Percentiles rank a stretch among this genome's conserved stretches.
These are phyloP conservation scores for Apiotrichum domesticum DNA, from an alignment of 1,284 basidiomycete genomes.

Conservation along the genomic window DNA sequence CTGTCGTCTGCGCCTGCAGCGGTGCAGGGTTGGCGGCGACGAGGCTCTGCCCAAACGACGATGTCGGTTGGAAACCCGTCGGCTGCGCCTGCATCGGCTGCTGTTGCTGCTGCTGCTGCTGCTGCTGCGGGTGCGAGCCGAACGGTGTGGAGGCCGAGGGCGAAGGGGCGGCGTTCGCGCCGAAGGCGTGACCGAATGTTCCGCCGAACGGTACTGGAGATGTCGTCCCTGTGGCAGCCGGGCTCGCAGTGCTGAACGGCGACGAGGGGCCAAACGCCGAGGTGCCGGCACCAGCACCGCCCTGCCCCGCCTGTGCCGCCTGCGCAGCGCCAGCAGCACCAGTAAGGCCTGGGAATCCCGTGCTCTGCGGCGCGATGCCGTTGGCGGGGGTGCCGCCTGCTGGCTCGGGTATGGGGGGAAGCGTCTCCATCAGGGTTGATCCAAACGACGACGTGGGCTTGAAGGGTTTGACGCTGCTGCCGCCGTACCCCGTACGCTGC, in stretches of 20 bases:
- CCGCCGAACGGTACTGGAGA: too few species aligned
- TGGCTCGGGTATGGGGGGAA: conserved; percentile 55
- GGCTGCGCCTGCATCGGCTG: conserved; percentile 16
- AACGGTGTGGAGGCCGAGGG: background rate
- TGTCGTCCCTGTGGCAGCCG: too few species aligned
- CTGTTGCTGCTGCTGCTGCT: too few species aligned
- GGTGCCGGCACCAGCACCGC: background rate
- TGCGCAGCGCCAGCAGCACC: background rate
- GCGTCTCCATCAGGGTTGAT: conserved; percentile 65
- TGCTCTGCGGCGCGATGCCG: conserved; percentile 16
- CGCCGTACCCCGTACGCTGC: conserved; percentile 74
- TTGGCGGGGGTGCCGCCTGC: background rate
- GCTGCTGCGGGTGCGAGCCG: background rate
- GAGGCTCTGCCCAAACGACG: conserved; percentile 73
- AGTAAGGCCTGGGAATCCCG: conserved; percentile 18
- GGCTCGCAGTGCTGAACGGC: too few species aligned
- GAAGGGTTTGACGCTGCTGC: conserved; percentile 68
- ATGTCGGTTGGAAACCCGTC: conserved; percentile 69
- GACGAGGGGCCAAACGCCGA: too few species aligned
- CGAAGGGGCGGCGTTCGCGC: background rate
- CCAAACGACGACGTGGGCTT: conserved; percentile 87
- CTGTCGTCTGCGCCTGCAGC: conserved; percentile 15
- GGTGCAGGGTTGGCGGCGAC: conserved; percentile 44
- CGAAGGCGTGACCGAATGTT: background rate
- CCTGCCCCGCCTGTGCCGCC: background rate